Percentiles rank a stretch among this genome's conserved stretches.
Conservation (phyloP, 768 basidiomycete genomes). For the Lactarius akahatsu region DNA sequence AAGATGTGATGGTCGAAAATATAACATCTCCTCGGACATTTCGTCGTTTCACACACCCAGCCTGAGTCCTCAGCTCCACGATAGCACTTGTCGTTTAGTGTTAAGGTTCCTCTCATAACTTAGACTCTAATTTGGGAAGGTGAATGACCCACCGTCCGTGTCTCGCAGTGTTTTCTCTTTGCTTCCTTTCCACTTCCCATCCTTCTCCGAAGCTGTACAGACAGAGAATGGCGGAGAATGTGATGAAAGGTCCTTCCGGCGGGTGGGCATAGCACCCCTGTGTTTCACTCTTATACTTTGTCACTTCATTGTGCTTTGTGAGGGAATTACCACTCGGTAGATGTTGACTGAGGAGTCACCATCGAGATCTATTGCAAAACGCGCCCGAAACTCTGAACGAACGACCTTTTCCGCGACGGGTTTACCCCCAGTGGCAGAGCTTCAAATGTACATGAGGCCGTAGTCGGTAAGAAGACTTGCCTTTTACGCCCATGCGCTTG, state of each 20-base stretch:
- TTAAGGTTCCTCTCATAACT: background rate
- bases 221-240: slow-evolving; percentile 2
- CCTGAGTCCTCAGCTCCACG: background rate
- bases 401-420: background rate
- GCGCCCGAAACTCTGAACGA: background rate
- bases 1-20: background rate
- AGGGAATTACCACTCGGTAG: background rate
- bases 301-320: background rate
- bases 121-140: slow-evolving; percentile 13
- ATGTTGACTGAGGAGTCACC: background rate
- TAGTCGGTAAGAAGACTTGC: slow-evolving; percentile 10
- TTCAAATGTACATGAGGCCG: slow-evolving; percentile 1
- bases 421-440: background rate
- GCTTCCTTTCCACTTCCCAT: slow-evolving; percentile 9
- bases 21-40: background rate
- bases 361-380: background rate
- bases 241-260: background rate
- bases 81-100: background rate
- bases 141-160: background rate
- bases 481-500: slow-evolving; percentile 6
- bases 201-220: slow-evolving; percentile 12
- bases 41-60: background rate
- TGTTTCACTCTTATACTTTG: background rate
- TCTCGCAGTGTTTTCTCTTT: background rate
- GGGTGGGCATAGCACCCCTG: background rate